Evolutionary conservation across 1,284 basidiomycete genomes (phyloP), one percentile per base, ranked within the genome.

Genomic region (Microbotryum scabiosae): DNA sequence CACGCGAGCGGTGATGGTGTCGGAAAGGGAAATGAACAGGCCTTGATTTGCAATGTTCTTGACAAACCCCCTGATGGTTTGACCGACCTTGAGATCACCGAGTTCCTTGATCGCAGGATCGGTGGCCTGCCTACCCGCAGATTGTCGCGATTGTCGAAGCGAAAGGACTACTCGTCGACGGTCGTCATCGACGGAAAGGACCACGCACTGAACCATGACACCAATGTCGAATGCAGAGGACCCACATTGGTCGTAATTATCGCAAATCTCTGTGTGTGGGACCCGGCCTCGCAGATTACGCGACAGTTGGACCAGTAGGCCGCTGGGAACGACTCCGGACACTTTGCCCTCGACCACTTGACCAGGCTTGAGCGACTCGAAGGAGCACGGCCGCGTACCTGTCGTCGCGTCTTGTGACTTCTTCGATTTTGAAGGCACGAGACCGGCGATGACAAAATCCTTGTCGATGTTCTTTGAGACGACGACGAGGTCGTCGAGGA

Each of bases 381-480:
- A 79, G 83, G 70, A 80, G 26, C 72, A 73, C 3, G 79, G 72
- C 4, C 79, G 63, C n/a, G 79, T 69, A 23, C 56, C 30, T 41
- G 36, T 16, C 36, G 36, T 41, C 23, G 75, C 73, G 68, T n/a
- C 32, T 20, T 49, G 26, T 9, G 55, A 18, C 26, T 57, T 53
- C 5, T 54, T 51, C 8, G 60, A 51, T 60, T 73, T 74, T 20
- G 65, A 62, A 7, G 73, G 73, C 62, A 84, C 86, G 63, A 76
- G 74, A 51, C 86, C 86, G 51, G 94, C 87, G 63, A 97, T 86
- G 61, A 97, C 86, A 60, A 97, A 80, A 16, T 85, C 85, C 70
- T 90, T 91, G 68, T 89, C 90, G 1, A 84, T 79, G 73, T 91
- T 92, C 70, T 90, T 87, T n/a, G 89, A 87, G 26, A 92, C 87